Evolutionary conservation across 2,329 filamentous ascomycete species (phyloP).

Genomic region (Karstenula rhodostoma): DNA sequence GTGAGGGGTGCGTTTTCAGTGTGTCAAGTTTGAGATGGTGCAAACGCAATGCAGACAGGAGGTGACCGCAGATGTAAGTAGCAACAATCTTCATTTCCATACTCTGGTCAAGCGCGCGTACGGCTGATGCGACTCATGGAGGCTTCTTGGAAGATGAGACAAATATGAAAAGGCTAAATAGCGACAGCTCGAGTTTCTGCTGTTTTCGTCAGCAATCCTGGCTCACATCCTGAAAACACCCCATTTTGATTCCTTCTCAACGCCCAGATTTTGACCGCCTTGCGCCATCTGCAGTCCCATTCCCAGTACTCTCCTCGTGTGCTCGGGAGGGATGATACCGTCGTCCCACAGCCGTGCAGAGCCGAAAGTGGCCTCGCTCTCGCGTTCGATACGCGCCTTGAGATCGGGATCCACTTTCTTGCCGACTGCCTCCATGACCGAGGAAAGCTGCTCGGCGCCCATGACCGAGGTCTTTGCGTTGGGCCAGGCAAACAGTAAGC

Average conservation of each 20-base stretch:
- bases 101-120: no score
- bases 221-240: constrained; percentile 53
- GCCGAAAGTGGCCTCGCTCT: constrained; percentile 89
- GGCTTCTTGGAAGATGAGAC: neutral
- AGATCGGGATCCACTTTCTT: constrained; percentile 81
- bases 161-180: neutral
- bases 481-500: constrained; percentile 96
- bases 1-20: neutral
- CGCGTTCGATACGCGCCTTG: constrained; percentile 83
- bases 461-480: constrained; percentile 97
- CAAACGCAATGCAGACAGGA: no score
- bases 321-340: constrained; percentile 59
- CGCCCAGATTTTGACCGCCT: constrained; percentile 47
- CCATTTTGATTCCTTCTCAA: constrained; percentile 47
- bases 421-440: constrained; percentile 95
- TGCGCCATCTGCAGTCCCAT: constrained; percentile 58
- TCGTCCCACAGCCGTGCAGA: constrained; percentile 86
- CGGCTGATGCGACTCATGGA: neutral
- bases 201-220: no score
- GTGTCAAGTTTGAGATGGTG: no score
- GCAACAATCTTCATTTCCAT: no score
- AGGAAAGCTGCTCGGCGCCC: constrained; percentile 89
- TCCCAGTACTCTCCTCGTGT: constrained; percentile 59
- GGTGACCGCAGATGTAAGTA: no score
- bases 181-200: neutral